Conservation (phyloP, 139 green algal species). For the Volvox africanus region DNA sequence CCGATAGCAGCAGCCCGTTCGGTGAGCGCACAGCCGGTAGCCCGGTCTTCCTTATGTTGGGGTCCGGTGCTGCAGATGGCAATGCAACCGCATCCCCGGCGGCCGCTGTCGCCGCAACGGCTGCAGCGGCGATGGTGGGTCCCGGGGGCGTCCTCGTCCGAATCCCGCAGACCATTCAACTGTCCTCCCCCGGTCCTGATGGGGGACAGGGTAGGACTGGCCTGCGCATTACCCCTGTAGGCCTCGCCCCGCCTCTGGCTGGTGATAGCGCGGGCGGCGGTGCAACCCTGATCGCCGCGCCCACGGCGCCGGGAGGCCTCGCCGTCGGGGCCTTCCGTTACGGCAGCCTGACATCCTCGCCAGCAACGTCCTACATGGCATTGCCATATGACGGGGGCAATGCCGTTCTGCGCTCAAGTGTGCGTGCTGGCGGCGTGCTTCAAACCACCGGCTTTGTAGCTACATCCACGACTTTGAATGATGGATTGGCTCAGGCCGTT, state of each 20-base stretch:
- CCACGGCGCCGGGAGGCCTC: background rate
- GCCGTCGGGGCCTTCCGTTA: background rate
- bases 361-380: background rate
- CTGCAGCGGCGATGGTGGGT: background rate
- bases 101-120: background rate
- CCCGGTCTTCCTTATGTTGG: background rate
- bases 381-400: background rate
- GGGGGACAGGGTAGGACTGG: background rate
- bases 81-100: background rate
- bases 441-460: too few relatives aligned
- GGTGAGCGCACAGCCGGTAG: background rate
- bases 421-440: too few relatives aligned
- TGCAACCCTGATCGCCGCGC: background rate
- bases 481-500: too few relatives aligned
- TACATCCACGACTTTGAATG: too few relatives aligned
- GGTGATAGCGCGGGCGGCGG: background rate
- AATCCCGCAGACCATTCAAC: background rate
- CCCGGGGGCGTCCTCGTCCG: background rate
- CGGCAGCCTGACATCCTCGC: background rate
- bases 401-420: background rate
- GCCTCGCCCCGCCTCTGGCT: background rate
- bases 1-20: background rate
- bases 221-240: background rate
- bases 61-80: background rate
- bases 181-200: background rate